Evolutionary conservation across 352 stramenopile genomes (phyloP), one percentile per base, ranked within the genome.

Genomic region (Sclerospora graminicola): DNA sequence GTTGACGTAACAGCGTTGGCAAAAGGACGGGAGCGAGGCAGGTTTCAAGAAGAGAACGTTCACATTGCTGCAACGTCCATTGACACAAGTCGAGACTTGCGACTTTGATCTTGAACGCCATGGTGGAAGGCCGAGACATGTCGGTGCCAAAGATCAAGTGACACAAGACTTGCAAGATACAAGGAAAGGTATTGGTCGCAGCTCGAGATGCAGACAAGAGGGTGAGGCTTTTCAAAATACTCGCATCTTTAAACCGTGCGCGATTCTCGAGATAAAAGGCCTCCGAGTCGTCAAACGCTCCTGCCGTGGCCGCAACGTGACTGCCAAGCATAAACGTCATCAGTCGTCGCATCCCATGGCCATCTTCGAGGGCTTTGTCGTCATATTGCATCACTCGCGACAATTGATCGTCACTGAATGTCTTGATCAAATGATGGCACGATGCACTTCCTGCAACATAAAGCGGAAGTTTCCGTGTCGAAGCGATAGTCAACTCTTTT

Each of bases 61-160:
- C 42, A 7, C 61, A 63, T 20, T 84, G 60, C 16, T 70, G 61
- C 18, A 90, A 74, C 34, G 59, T 70, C 69, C 73, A 85, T 21
- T 77, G 50, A 20, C 66, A 83, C 34, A 88, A 31, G 6, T 67
- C 43, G 5, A 83, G 56, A 8, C 66, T 82, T 3, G 60, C 65
- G n/a, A 89, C 34, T 31, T 79, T 76, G 34, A 90, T 73, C 26
- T 76, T 76, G 43, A 70, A 75, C 0, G 56, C 43, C 20, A 89
- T 57, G 37, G 69, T 77, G 20, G 48, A 56, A 4, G 74, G 65
- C 8, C 77, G 63, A 1, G 41, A 62, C 2, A 61, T 16, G 27
- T 84, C 71, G 2, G 55, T 47, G n/a, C 66, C 79, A 48, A 82
- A 88, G 69, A 90, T 79, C 13, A 87, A 56, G 31, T 87, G 71